Evolutionary conservation across 805 yeast genomes (phyloP), one percentile per base, ranked within the genome.

Genomic region (Sugiyamaella chiloensis): DNA sequence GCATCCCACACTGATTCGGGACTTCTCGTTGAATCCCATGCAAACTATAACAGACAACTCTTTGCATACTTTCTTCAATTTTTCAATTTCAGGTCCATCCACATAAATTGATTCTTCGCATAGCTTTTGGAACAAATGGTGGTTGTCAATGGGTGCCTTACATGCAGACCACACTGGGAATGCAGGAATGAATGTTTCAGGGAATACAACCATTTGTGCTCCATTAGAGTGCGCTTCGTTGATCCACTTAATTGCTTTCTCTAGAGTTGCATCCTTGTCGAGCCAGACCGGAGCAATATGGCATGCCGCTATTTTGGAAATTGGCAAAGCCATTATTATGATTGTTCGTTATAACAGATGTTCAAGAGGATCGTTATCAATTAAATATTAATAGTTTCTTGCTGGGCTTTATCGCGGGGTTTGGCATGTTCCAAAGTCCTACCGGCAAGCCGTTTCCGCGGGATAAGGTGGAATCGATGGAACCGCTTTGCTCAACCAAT

Each of bases 61-160:
- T 24, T 31, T 47, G 34, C 60, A 56, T 7, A 54, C 24, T 1
- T 47, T 43, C 30, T 44, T 42, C 6, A 58, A 17, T 12, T 40
- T 12, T 11, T 12, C 39, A 36, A 57, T 58, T 40, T 58, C 62
- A 9, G 62, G 62, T 2, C 62, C 62, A 51, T 57, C 60, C 5
- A 58, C 54, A 32, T 48, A 56, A n/a, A 58, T 46, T n/a, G 59
- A 52, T 27, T 56, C 55, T 36, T 58, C 58, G 20, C 53, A 53
- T 7, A 57, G 39, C 16, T 47, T 54, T 23, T 43, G 45, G 43
- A 58, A 57, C 21, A 57, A 42, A 24, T 57, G 56, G 41, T 58
- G 61, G 30, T 59, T 56, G 34, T 59, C 62, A 24, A 58, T 54
- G 24, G 61, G 61, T 2, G 62, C 60, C 24, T 58, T 54, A 17